Evolutionary conservation across 2,329 filamentous ascomycete species (phyloP).

Genomic region (Penicillium sclerotiorum): DNA sequence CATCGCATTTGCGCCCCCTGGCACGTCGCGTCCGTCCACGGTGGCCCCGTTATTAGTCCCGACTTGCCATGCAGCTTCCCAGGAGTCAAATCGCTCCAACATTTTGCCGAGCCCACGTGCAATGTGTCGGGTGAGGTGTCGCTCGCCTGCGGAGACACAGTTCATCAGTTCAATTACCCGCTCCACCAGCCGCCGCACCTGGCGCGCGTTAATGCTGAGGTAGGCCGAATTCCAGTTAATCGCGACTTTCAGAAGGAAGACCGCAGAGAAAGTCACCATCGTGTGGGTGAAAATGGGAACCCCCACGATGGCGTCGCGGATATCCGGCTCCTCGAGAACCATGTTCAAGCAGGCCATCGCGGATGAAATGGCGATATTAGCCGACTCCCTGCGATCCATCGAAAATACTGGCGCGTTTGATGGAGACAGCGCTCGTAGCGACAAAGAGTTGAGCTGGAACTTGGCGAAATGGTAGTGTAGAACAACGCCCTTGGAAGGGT

Average conservation of each 20-base stretch:
- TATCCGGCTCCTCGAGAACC: constrained; percentile 51
- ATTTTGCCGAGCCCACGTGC: constrained; percentile 46
- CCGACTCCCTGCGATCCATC: constrained; percentile 48
- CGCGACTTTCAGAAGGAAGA: constrained; percentile 49
- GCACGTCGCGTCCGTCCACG: constrained; percentile 32
- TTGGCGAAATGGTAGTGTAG: constrained; percentile 58
- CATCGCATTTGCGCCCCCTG: constrained; percentile 45
- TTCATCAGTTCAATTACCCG: constrained; percentile 44
- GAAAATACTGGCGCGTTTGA: constrained; percentile 46
- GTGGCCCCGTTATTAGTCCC: constrained; percentile 14
- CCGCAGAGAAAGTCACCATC: constrained; percentile 50
- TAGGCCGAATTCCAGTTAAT: constrained; percentile 48
- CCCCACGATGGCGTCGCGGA: constrained; percentile 52
- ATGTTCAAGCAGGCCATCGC: constrained; percentile 52
- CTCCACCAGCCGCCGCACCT: constrained; percentile 43
- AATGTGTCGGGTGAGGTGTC: constrained; percentile 46
- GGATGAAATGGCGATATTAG: constrained; percentile 51
- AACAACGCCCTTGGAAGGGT: constrained; percentile 54
- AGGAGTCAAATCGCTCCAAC: constrained; percentile 45
- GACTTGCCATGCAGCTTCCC: constrained; percentile 39
- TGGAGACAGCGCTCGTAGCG: constrained; percentile 45
- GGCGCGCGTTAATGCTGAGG: constrained; percentile 42
- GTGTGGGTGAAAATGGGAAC: constrained; percentile 51
- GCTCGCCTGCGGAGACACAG: constrained; percentile 44
- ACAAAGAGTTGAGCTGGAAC: constrained; percentile 54